phyloP scores from a whole-genome alignment of 352 stramenopile genomes.

The Phytophthora uliginosa region DNA sequence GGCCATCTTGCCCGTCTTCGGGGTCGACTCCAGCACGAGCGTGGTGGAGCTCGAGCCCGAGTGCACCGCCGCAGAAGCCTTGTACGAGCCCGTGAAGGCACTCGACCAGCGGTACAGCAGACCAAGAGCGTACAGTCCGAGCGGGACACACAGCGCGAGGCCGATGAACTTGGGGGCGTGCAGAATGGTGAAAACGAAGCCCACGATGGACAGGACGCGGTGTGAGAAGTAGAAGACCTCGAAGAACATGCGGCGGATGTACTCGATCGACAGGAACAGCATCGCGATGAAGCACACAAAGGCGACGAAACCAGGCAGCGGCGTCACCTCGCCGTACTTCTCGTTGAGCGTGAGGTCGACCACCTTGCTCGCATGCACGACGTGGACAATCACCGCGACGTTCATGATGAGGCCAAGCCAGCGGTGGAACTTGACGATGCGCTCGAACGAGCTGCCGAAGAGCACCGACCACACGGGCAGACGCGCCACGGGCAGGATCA shows the following conservation, averaged over 20 bases:
- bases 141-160: conserved; percentile 64
- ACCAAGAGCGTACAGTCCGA: conserved; percentile 70
- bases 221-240: conserved; percentile 86
- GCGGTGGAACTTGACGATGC: conserved; percentile 88
- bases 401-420: conserved; percentile 78
- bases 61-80: conserved; percentile 54
- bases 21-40: conserved; percentile 60
- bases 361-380: conserved; percentile 58
- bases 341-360: conserved; percentile 50
- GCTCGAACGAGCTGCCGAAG: conserved; percentile 84
- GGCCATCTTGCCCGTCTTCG: conserved; percentile 71
- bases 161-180: conserved; percentile 69
- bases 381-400: conserved; percentile 66
- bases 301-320: conserved; percentile 71
- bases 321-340: conserved; percentile 64
- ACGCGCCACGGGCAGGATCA: conserved; percentile 75
- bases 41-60: conserved; percentile 52
- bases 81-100: conserved; percentile 58
- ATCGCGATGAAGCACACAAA: conserved; percentile 72
- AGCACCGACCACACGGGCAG: conserved; percentile 73
- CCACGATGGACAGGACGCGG: conserved; percentile 75
- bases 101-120: conserved; percentile 64
- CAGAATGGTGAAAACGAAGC: conserved; percentile 82
- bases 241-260: conserved; percentile 74
- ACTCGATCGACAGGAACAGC: conserved; percentile 62